A percentile compares a stretch with the other conserved stretches of the same genome.
Evolutionary conservation across 1,139 yeast genomes (phyloP).

Genomic region (Yamadazyma membranifaciens): DNA sequence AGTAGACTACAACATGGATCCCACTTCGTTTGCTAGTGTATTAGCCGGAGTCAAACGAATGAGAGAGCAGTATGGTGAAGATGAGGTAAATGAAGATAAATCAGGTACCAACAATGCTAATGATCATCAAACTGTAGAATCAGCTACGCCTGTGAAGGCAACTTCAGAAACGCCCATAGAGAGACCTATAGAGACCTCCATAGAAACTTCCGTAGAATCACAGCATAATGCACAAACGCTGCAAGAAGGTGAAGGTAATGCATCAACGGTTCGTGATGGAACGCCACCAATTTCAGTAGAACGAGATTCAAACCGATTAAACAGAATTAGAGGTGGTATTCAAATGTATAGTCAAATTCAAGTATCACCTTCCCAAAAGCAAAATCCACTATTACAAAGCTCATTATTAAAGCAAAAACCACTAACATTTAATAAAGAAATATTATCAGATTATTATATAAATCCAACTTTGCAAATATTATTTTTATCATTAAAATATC

Average conservation of each 20-base stretch:
- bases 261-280: too few species aligned
- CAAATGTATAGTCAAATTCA: slow-evolving; percentile 23
- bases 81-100: slow-evolving; percentile 1
- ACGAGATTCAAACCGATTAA: not conserved
- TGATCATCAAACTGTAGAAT: too few species aligned
- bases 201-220: too few species aligned
- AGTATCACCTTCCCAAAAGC: slow-evolving; percentile 36
- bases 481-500: slow-evolving; percentile 77
- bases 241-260: too few species aligned
- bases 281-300: too few species aligned
- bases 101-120: not conserved
- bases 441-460: slow-evolving; percentile 64
- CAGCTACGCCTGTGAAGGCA: too few species aligned
- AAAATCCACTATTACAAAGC: slow-evolving; percentile 41
- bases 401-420: slow-evolving; percentile 38
- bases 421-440: slow-evolving; percentile 34
- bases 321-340: slow-evolving; percentile 9
- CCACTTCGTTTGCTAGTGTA: slow-evolving; percentile 63
- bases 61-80: slow-evolving; percentile 31
- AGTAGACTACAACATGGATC: slow-evolving; percentile 24
- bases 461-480: slow-evolving; percentile 65
- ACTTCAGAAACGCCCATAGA: too few species aligned
- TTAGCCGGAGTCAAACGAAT: slow-evolving; percentile 60
- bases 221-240: too few species aligned
- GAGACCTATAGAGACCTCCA: too few species aligned